Evolutionary conservation across 441 rosid species (phyloP).

Genomic region (Erodium moschatum): DNA sequence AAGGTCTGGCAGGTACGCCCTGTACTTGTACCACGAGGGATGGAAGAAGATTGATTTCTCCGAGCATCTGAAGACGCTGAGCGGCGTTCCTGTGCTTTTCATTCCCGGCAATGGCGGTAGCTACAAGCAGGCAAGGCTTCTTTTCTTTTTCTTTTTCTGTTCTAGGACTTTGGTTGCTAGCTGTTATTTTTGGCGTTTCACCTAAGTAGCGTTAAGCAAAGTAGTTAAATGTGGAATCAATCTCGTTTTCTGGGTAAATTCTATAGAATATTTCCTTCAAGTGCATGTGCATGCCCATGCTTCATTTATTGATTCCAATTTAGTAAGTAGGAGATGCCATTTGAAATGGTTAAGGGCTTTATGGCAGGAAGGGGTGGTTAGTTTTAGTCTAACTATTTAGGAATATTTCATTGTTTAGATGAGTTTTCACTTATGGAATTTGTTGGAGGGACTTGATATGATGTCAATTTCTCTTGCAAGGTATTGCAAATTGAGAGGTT

Average conservation of each 20-base stretch:
- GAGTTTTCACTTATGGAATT: background rate
- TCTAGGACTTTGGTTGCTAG: background rate
- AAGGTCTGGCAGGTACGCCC: constrained; percentile 47
- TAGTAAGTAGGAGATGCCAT: background rate
- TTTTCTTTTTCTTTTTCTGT: no score
- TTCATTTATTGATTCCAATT: background rate
- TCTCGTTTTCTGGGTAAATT: background rate
- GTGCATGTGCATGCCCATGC: background rate
- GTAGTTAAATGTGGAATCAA: background rate
- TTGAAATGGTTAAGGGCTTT: background rate
- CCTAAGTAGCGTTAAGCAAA: background rate
- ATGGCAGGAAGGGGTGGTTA: no score
- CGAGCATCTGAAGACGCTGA: constrained; percentile 68
- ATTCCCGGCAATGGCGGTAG: constrained; percentile 96
- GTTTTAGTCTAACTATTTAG: background rate
- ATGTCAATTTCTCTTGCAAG: background rate
- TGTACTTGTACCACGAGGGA: constrained; percentile 87
- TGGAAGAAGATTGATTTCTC: constrained; percentile 84
- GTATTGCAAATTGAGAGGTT: background rate
- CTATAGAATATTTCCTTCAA: background rate
- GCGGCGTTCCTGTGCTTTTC: constrained; percentile 85
- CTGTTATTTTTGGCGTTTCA: background rate
- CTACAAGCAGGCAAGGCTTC: constrained; percentile 72
- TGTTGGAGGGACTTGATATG: background rate
- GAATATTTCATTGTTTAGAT: background rate